Percentiles rank a stretch among this genome's conserved stretches.
Conservation (phyloP, 345 rosid species). For the Dipteronia dyeriana region DNA sequence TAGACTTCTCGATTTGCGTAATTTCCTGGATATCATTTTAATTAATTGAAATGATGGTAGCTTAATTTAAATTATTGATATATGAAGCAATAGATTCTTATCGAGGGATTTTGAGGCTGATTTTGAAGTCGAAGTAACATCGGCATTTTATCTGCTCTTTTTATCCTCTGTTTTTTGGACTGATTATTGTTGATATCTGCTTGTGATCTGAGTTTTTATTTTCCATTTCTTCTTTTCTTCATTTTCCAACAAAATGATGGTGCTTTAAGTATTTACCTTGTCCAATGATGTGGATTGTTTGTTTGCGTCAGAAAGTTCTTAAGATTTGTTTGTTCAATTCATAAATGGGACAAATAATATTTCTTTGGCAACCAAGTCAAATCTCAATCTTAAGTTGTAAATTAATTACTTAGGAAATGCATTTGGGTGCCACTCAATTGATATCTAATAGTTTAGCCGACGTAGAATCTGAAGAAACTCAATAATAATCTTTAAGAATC, state of each 20-base stretch:
- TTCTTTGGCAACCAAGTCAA: not conserved
- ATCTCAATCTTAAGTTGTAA: not conserved
- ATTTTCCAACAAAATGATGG: not conserved
- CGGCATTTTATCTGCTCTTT: not conserved
- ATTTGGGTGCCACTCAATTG: not conserved
- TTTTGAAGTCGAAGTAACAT: not conserved
- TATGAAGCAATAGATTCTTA: not conserved
- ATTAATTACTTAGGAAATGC: not conserved
- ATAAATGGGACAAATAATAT: not conserved
- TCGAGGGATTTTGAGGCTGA: too few relatives aligned
- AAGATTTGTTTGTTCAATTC: not conserved
- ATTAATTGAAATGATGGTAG: not conserved
- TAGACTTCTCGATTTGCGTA: not conserved
- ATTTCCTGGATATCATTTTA: not conserved
- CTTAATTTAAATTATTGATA: not conserved
- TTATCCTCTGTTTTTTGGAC: not conserved
- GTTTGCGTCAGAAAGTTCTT: not conserved
- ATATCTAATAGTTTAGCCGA: not conserved
- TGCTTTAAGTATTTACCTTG: not conserved
- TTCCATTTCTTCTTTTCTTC: not conserved
- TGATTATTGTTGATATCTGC: not conserved
- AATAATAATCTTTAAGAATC: not conserved
- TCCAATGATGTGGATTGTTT: not conserved
- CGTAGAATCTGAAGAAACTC: not conserved
- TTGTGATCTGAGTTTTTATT: not conserved